Evolutionary conservation across 805 yeast genomes (phyloP), one percentile per base, ranked within the genome.

Genomic region (Brettanomyces anomalus): DNA sequence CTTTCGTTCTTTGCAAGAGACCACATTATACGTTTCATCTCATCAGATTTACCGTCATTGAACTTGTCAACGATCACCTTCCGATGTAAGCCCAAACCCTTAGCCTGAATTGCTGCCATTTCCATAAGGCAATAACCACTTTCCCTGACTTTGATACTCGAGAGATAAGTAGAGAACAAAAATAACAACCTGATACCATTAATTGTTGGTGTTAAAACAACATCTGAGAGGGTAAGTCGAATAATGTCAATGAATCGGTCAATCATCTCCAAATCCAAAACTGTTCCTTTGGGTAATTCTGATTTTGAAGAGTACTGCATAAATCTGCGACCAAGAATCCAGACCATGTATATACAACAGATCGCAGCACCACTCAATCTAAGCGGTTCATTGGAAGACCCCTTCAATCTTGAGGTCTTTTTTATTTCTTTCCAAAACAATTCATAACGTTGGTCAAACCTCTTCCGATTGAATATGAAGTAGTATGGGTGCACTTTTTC

Each of bases 111-210:
- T 1, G 70, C 62, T 6, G 77, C 76, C 37, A 70, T 45, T 36
- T 72, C 71, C 53, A 71, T 55, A 37, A 73, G 46, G 46, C 70
- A 66, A 64, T 72, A 73, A 0, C 74, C 72, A 40, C 72, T 65
- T 45, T 72, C 77, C 45, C 76, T 61, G 34, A 68, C 68, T 47
- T 65, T 69, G 20, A 62, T 62, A 37, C 72, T 61, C 36, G 70
- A 70, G 34, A 72, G 47, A 52, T 72, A 68, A 11, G 68, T 60
- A 0, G 76, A 63, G 33, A 71, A 58, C 28, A 72, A 49, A 37
- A 66, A 60, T 15, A 72, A 48, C 15, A 70, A 57, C 39, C 74
- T 57, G 11, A 73, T 67, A 3, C 77, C 73, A 39, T 64, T 65
- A 14, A 71, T 48, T 4, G 68, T 60, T 3, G 77, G 74, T 1